Conservation (phyloP, 176 grass and related monocot species). For the Triticum turgidum region DNA sequence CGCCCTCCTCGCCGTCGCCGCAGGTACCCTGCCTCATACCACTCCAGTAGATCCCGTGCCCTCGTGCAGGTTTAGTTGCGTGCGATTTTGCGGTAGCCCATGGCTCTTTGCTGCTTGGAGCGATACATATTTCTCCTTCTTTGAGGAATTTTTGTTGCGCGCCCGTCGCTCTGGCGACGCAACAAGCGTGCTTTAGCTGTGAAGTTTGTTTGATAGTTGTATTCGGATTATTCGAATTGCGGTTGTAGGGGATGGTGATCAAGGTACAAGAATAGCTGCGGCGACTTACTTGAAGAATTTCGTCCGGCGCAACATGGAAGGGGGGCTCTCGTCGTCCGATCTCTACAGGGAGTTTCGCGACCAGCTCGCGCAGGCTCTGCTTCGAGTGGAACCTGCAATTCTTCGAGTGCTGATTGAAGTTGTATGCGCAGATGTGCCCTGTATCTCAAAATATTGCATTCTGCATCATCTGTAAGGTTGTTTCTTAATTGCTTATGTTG, state of each 20-base stretch:
- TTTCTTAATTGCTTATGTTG: not conserved
- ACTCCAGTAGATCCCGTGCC: not conserved
- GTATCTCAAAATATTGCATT: not conserved
- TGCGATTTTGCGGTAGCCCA: not conserved
- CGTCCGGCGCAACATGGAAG: constrained; percentile 34
- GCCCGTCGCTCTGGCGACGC: not conserved
- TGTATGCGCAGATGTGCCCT: constrained; percentile 42
- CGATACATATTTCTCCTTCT: not conserved
- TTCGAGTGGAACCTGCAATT: constrained; percentile 60
- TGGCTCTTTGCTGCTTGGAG: constrained; percentile 3
- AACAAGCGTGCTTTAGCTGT: not conserved
- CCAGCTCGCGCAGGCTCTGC: constrained; percentile 55
- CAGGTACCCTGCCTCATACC: constrained; percentile 39
- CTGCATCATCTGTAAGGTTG: not conserved
- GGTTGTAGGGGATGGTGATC: constrained; percentile 50
- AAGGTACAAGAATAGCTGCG: constrained; percentile 67
- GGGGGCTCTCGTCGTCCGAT: constrained; percentile 13
- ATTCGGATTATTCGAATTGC: not conserved
- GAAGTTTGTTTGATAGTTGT: not conserved
- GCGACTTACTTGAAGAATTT: constrained; percentile 85
- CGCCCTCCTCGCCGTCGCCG: constrained; percentile 68
- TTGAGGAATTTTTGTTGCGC: not conserved
- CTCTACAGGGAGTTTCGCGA: constrained; percentile 56
- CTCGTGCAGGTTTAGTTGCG: not conserved
- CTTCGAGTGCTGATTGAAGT: constrained; percentile 71